phyloP scores from a whole-genome alignment of 2,329 filamentous ascomycete genomes.

The Epichloe elymi region DNA sequence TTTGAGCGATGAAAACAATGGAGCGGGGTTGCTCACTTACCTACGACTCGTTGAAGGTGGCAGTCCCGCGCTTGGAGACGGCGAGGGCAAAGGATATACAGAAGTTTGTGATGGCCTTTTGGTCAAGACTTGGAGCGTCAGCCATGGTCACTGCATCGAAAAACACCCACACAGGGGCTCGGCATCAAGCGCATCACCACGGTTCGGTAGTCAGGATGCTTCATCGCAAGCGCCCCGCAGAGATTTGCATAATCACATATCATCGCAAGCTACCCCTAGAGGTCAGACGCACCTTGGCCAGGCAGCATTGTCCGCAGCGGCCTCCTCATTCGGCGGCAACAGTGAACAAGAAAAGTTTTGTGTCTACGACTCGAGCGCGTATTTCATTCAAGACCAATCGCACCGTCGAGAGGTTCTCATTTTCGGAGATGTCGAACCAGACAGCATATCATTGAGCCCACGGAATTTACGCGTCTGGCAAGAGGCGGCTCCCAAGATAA shows the following conservation, averaged over 20 bases:
- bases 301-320: constrained; percentile 13
- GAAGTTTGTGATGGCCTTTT: constrained; percentile 79
- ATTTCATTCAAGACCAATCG: constrained; percentile 69
- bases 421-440: constrained; percentile 92
- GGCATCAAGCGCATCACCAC: constrained; percentile 35
- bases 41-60: constrained; percentile 80
- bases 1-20: constrained; percentile 87
- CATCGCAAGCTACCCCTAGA: constrained; percentile 3
- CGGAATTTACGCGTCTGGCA: constrained; percentile 76
- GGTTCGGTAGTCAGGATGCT: constrained; percentile 36
- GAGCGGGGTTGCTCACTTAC: constrained; percentile 84
- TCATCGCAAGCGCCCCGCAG: constrained; percentile 18
- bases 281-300: constrained; percentile 20
- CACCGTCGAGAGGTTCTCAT: constrained; percentile 72
- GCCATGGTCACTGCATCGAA: constrained; percentile 80
- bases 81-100: constrained; percentile 69
- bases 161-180: constrained; percentile 51
- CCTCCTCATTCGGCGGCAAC: constrained; percentile 14
- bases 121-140: constrained; percentile 78
- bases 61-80: constrained; percentile 69
- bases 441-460: constrained; percentile 68
- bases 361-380: constrained; percentile 80
- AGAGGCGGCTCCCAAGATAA: constrained; percentile 78
- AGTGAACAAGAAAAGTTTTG: constrained; percentile 40
- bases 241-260: constrained; percentile 14